phyloP scores from a whole-genome alignment of 768 basidiomycete genomes.

The Termitomyces sp. region DNA sequence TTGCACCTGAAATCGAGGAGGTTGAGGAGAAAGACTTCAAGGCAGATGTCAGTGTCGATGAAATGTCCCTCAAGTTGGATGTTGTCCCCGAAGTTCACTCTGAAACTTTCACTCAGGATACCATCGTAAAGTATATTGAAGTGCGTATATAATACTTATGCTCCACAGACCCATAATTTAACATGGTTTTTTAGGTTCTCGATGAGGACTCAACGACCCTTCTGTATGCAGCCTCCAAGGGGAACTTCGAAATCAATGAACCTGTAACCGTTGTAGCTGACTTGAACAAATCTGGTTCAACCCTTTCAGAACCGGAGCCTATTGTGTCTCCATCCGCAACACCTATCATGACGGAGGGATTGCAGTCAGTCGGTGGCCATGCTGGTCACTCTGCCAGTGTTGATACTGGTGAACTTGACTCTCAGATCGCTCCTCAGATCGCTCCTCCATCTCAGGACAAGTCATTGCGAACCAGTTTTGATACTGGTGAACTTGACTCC shows the following conservation, averaged over 20 bases:
- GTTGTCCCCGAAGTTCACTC: neutral
- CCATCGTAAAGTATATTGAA: neutral
- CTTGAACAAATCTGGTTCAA: neutral
- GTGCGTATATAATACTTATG: conserved; percentile 1
- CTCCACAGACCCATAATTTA: neutral
- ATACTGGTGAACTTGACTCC: neutral
- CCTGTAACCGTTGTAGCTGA: no score
- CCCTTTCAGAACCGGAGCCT: neutral
- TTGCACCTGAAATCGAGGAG: neutral
- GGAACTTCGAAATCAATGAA: neutral
- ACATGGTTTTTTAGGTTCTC: neutral
- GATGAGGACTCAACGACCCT: neutral
- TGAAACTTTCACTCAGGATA: neutral
- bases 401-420: neutral
- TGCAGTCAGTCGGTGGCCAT: neutral
- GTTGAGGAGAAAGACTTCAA: neutral
- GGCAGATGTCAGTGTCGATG: neutral
- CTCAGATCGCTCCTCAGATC: neutral
- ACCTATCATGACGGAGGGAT: neutral
- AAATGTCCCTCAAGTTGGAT: neutral
- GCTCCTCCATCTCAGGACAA: neutral
- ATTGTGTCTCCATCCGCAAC: neutral
- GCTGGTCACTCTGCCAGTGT: neutral
- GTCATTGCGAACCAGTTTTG: neutral
- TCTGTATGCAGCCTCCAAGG: neutral